Conservation (phyloP, 2,329 filamentous ascomycete genomes). For the Rhynchosporium agropyri region DNA sequence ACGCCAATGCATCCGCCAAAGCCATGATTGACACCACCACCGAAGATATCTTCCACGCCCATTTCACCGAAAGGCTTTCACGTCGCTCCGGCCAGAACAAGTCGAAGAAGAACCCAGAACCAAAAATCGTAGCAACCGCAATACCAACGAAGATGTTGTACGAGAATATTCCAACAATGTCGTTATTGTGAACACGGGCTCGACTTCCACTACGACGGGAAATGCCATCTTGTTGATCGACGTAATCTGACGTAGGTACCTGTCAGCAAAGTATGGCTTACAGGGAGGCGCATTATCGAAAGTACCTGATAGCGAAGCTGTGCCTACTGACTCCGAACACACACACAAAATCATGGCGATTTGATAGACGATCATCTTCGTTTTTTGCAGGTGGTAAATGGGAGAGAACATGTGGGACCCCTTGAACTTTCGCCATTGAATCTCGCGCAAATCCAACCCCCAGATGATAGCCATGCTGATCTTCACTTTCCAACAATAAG, state of each 20-base stretch:
- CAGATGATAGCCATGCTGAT: constrained; percentile 53
- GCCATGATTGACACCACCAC: constrained; percentile 52
- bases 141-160: constrained; percentile 63
- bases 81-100: constrained; percentile 60
- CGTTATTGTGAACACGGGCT: constrained; percentile 54
- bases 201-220: constrained; percentile 43
- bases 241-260: constrained; percentile 48
- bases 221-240: constrained; percentile 55
- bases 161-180: constrained; percentile 56
- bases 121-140: constrained; percentile 59
- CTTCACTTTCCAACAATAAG: background rate
- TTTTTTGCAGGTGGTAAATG: constrained; percentile 56
- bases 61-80: constrained; percentile 51
- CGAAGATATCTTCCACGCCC: constrained; percentile 57
- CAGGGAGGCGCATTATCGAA: background rate
- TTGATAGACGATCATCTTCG: constrained; percentile 63
- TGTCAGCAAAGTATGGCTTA: background rate
- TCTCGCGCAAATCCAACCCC: constrained; percentile 58
- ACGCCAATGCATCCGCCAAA: constrained; percentile 51
- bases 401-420: constrained; percentile 60
- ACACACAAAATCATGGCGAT: constrained; percentile 60
- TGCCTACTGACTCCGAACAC: constrained; percentile 58
- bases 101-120: constrained; percentile 63
- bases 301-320: constrained; percentile 55
- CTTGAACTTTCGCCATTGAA: constrained; percentile 61